Evolutionary conservation across 768 basidiomycete species (phyloP), one percentile per base, ranked within the genome.

Genomic region (Mycena vulgaris): DNA sequence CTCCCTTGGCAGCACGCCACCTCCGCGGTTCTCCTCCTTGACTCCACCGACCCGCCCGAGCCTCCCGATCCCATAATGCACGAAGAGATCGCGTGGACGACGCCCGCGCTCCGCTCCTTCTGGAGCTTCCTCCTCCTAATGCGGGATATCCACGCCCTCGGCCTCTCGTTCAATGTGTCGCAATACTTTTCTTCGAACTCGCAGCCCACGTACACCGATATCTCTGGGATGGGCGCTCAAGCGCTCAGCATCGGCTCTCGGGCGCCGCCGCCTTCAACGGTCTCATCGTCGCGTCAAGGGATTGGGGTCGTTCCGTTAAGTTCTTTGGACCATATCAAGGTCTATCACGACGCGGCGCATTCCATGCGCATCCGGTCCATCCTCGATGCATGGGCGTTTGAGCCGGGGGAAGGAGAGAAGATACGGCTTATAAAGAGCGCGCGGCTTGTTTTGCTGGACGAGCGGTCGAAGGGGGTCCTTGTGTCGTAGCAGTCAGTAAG

Each of bases 271-370:
- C n/a, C n/a, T 23, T 69, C 62, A 48, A 57, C 25, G 2, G 64
- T 45, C 6, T 73, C 65, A 16, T 76, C 76, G 30, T 59, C 75
- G 19, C 70, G 67, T 69, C 69, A 31, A 33, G 62, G 70, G 14
- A 16, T 45, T 1, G 33, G 70, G 14, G 16, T 47, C 2, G 21
- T 57, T 5, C 74, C 74, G 23, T 63, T 86, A 56, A 79, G 80
- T 40, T 65, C 66, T 10, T 75, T 81, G 49, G 89, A 91, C 73
- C 81, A 87, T 72, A 86, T 91, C 80, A 90, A 89, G 76, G 77
- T 91, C 37, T 90, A 89, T 76, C 89, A 90, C 73, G 89, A 90
- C 70, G 83, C 85, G 33, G 69, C 76, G 40, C 80, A 83, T 70
- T 82, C 88, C 9, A 83, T 89, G 77, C 78, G 80, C 68, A 76